Base-by-base conservation (phyloP, 768 basidiomycete genomes). In the Podaxis sp. region DNA sequence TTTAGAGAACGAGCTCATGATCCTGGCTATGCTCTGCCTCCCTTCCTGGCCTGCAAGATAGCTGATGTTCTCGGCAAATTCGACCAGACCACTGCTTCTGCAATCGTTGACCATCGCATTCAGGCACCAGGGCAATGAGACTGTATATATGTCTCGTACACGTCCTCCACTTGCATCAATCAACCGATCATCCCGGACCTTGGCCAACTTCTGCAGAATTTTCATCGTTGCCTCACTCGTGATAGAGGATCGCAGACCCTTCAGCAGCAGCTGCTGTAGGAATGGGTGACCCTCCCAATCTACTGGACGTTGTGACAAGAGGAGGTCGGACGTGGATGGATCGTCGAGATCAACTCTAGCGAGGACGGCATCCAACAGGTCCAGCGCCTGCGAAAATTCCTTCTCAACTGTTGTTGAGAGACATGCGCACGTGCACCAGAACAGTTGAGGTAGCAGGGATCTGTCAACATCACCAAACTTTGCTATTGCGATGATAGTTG, bases 1-100 rank as follows among this genome's bases (percentile, higher is more conserved):
- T 72, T 92, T 92, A 58, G 90, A 85, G 66, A 95, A 95, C 2
- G 92, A 94, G 3, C 80, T 87, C 89, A 96, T 91, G 68, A 98
- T 90, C 51, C 91, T 88, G 56, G 85, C 81, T 66, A 97, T 91
- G 67, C 88, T 90, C n/a, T 83, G 80, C 28, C 87, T 82, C 27
- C 85, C 87, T 64, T 93, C 89, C 51, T 76, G 71, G 42, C 84
- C 84, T 2, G 95, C 95, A 16, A 97, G 79, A 10, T 69, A 72
- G 28, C 86, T 84, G 37, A 98, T 83, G 63, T 89, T 83, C 55
- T 83, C 79, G 1, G 93, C 90, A 69, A 95, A 90, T 21, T 78
- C 80, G 58, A 83, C 82, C 46, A 95, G 72, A 11, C 79, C 70
- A 37, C 81, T 81, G 62, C 90, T 87, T 32, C 80, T 71, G 27